Evolutionary conservation across 129 eudicot species (phyloP).

Genomic region (Flaveria sonorensis): DNA sequence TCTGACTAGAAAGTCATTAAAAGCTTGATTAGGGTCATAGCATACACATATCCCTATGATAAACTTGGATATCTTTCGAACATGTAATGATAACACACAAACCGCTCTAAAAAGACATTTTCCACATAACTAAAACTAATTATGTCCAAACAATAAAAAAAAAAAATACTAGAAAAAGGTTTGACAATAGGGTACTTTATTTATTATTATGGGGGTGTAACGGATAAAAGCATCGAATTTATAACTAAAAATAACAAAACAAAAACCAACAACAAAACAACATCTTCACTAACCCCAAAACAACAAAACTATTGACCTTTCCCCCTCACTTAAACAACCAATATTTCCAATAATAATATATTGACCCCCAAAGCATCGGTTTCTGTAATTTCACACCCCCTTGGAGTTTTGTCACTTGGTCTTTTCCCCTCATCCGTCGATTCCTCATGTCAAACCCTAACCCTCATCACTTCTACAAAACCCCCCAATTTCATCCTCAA

Average conservation of each 20-base stretch:
- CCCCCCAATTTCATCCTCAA: background rate
- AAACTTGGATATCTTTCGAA: no score
- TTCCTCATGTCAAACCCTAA: slow-evolving; percentile 30
- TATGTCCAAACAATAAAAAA: no score
- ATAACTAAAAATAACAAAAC: slow-evolving; percentile 11
- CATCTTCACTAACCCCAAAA: slow-evolving; percentile 37
- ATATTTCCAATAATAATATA: background rate
- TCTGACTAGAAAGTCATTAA: no score
- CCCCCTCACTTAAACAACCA: background rate
- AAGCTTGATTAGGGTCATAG: no score
- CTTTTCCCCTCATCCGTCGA: slow-evolving; percentile 44
- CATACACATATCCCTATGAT: no score
- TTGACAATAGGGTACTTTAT: slow-evolving; percentile 1
- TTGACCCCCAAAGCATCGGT: slow-evolving; percentile 34
- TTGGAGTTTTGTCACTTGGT: slow-evolving; percentile 59
- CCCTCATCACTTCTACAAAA: slow-evolving; percentile 17
- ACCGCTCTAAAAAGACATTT: no score
- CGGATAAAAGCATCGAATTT: slow-evolving; percentile 27
- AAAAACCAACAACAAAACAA: slow-evolving; percentile 33
- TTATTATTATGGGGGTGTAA: background rate
- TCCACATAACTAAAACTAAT: no score
- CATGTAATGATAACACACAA: no score
- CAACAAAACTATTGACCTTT: slow-evolving; percentile 38
- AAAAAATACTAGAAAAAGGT: background rate
- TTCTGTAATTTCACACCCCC: slow-evolving; percentile 47